Conservation (phyloP, 768 basidiomycete genomes). For the Cubamyces sp. region DNA sequence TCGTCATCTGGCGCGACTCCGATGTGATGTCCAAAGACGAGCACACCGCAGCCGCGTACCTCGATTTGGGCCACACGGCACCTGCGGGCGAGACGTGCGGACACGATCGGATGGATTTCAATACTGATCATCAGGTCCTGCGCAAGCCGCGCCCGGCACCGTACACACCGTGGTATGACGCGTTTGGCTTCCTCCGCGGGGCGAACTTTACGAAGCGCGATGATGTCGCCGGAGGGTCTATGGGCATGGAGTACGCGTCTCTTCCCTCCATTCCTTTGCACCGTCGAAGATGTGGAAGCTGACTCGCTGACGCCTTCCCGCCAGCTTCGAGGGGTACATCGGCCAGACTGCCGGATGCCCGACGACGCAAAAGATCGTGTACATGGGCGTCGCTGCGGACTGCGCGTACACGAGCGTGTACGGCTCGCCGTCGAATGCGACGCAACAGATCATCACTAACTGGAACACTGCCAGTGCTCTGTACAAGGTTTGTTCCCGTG, state of each 20-base stretch:
- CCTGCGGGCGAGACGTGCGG: slow-evolving; percentile 54
- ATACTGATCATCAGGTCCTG: slow-evolving; percentile 62
- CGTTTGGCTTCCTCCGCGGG: slow-evolving; percentile 37
- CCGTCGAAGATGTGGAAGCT: background rate
- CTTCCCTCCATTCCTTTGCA: background rate
- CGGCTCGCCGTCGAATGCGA: slow-evolving; percentile 66
- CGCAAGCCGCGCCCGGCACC: slow-evolving; percentile 35
- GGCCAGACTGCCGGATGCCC: slow-evolving; percentile 76
- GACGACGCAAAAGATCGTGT: slow-evolving; percentile 70
- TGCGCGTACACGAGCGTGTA: slow-evolving; percentile 76
- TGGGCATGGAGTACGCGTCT: slow-evolving; percentile 54
- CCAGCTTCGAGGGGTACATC: slow-evolving; percentile 71
- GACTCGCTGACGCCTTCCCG: slow-evolving; percentile 12
- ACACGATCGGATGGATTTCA: slow-evolving; percentile 72
- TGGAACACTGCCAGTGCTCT: slow-evolving; percentile 79
- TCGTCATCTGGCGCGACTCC: slow-evolving; percentile 78
- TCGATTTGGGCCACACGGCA: slow-evolving; percentile 21
- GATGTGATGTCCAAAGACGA: slow-evolving; percentile 64
- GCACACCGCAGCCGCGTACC: slow-evolving; percentile 40
- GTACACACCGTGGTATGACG: slow-evolving; percentile 48
- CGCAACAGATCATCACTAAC: slow-evolving; percentile 71
- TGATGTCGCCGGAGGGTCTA: slow-evolving; percentile 56
- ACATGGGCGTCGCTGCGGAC: slow-evolving; percentile 89
- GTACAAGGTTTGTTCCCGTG: slow-evolving; percentile 55
- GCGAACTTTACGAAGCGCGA: slow-evolving; percentile 51